These are phyloP conservation scores for Ustilago esculenta DNA, from an alignment of 1,284 basidiomycete species.

Conservation along the genomic window DNA sequence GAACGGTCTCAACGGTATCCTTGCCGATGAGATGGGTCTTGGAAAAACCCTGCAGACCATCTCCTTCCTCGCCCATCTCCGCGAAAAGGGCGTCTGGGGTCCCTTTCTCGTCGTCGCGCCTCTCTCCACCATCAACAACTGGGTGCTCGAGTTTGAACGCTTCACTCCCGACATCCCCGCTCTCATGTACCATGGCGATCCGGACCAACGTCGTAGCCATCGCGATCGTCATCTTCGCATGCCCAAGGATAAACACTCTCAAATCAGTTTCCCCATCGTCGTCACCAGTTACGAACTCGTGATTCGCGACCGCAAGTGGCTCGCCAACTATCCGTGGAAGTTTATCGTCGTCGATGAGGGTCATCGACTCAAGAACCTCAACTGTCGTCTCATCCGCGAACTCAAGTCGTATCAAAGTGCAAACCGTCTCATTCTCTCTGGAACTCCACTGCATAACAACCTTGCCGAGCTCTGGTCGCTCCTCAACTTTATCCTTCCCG, in stretches of 20 bases:
- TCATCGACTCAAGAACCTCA: slow-evolving; percentile 90
- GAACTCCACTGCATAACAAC: slow-evolving; percentile 95
- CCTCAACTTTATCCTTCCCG: slow-evolving; percentile 77
- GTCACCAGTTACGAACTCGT: slow-evolving; percentile 94
- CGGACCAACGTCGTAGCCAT: slow-evolving; percentile 78
- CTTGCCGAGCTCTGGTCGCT: slow-evolving; percentile 92
- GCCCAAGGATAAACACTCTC: slow-evolving; percentile 33
- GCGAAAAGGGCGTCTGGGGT: slow-evolving; percentile 77
- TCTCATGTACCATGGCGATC: slow-evolving; percentile 87
- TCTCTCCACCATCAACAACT: slow-evolving; percentile 89
- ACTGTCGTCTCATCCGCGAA: slow-evolving; percentile 87
- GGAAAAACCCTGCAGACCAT: slow-evolving; percentile 91
- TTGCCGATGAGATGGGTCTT: slow-evolving; percentile 91
- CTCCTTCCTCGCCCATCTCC: slow-evolving; percentile 87
- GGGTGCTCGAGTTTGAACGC: slow-evolving; percentile 86
- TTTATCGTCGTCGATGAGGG: slow-evolving; percentile 97
- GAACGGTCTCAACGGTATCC: slow-evolving; percentile 92
- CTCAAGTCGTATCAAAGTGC: slow-evolving; percentile 87
- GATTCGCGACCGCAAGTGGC: slow-evolving; percentile 70
- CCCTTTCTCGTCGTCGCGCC: slow-evolving; percentile 92
- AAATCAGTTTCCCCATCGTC: slow-evolving; percentile 71
- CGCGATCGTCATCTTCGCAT: slow-evolving; percentile 67
- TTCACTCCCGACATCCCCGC: slow-evolving; percentile 76
- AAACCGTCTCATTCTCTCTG: slow-evolving; percentile 89
- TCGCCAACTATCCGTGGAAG: slow-evolving; percentile 69